A percentile compares a stretch with the other conserved stretches of the same genome.
Evolutionary conservation across 352 stramenopile species (phyloP).

Genomic region (Phytophthora megakarya): DNA sequence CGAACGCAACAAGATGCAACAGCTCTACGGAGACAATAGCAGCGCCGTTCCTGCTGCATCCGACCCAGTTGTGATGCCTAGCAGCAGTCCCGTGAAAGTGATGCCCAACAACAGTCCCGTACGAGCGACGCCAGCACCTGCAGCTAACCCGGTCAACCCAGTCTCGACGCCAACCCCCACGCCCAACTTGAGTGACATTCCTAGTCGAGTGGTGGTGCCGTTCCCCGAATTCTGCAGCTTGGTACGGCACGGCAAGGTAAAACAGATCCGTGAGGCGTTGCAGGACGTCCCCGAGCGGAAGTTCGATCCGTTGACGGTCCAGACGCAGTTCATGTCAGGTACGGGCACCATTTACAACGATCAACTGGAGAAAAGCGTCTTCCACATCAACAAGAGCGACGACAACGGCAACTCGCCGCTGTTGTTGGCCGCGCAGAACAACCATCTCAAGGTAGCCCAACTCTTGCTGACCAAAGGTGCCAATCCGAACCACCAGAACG

Average conservation of each 20-base stretch:
- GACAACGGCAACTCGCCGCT: slow-evolving; percentile 92
- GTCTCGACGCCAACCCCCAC: background rate
- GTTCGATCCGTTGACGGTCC: slow-evolving; percentile 86
- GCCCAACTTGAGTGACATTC: slow-evolving; percentile 6
- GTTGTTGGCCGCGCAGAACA: slow-evolving; percentile 87
- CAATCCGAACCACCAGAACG: slow-evolving; percentile 93
- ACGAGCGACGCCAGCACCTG: too few species aligned
- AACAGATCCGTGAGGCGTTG: slow-evolving; percentile 89
- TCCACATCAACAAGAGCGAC: slow-evolving; percentile 90
- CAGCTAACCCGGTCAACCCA: background rate
- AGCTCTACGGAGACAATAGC: slow-evolving; percentile 41
- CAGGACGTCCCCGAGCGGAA: slow-evolving; percentile 76
- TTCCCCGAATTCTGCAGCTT: slow-evolving; percentile 82
- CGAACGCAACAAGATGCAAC: slow-evolving; percentile 53
- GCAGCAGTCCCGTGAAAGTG: slow-evolving; percentile 6
- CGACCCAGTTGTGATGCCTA: slow-evolving; percentile 8
- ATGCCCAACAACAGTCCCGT: background rate
- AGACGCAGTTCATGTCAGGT: slow-evolving; percentile 71
- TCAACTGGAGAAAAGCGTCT: slow-evolving; percentile 87
- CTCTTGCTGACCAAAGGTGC: slow-evolving; percentile 89
- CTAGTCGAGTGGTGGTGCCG: slow-evolving; percentile 51
- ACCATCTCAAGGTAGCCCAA: slow-evolving; percentile 88
- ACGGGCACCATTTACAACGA: slow-evolving; percentile 93
- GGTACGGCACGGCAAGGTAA: slow-evolving; percentile 88
- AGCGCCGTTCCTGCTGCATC: background rate